phyloP scores from a whole-genome alignment of 2,329 filamentous ascomycete genomes.

The Plectosphaerella plurivora region DNA sequence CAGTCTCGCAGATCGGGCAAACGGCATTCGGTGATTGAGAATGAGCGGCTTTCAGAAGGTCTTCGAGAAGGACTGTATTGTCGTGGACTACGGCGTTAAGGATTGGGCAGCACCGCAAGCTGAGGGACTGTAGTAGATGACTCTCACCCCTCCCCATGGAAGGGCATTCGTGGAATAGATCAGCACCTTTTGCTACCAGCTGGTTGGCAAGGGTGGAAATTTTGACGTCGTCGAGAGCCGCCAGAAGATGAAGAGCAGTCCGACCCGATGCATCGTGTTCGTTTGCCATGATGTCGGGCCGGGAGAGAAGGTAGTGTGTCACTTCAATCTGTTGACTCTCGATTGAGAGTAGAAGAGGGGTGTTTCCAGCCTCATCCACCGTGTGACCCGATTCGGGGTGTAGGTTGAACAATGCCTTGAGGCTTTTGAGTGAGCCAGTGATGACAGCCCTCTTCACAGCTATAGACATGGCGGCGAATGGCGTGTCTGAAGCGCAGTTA shows the following conservation, averaged over 20 bases:
- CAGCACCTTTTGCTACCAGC: not conserved
- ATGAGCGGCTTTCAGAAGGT: not conserved
- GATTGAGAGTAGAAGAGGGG: not conserved
- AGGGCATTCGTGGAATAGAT: not conserved
- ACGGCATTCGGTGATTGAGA: not conserved
- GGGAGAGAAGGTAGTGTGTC: not conserved
- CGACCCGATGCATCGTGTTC: not conserved
- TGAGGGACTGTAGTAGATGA: no score
- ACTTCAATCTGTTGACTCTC: not conserved
- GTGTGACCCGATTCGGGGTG: not conserved
- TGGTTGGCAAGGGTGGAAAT: not conserved
- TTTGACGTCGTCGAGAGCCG: not conserved
- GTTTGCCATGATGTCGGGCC: not conserved
- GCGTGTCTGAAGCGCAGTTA: no score
- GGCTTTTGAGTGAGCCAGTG: not conserved
- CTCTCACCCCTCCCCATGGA: no score
- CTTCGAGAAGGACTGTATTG: not conserved
- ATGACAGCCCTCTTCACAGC: not conserved
- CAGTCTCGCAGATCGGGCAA: not conserved
- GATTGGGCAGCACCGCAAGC: not conserved
- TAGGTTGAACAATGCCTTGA: not conserved
- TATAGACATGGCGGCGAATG: no score
- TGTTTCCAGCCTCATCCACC: not conserved
- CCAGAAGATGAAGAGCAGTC: not conserved
- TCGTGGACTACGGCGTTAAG: not conserved